Evolutionary conservation across 75 land plant species (phyloP).

Genomic region (Sequoia sempervirens): DNA sequence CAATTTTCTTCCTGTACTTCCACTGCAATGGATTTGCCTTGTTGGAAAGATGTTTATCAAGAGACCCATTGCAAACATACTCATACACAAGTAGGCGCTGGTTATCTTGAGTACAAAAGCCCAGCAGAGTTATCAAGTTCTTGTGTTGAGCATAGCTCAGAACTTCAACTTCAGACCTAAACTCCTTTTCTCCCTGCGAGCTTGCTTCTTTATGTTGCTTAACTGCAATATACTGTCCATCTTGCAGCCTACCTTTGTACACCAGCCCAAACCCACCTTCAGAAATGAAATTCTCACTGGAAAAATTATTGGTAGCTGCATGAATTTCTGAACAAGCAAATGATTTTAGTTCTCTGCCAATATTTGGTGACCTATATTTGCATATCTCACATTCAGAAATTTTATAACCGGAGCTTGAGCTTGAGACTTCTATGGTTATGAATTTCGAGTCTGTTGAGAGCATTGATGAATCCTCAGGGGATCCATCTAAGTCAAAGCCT

Average conservation of each 20-base stretch:
- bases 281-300: constrained; percentile 41
- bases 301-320: constrained; percentile 46
- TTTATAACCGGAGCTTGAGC: neutral
- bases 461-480: neutral
- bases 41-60: constrained; percentile 49
- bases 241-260: constrained; percentile 34
- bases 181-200: constrained; percentile 45
- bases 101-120: constrained; percentile 43
- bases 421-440: neutral
- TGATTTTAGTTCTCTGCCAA: constrained; percentile 10
- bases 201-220: constrained; percentile 63
- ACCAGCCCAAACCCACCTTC: constrained; percentile 69
- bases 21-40: constrained; percentile 23
- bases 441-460: neutral
- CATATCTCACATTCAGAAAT: constrained; percentile 7
- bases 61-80: constrained; percentile 61
- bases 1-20: constrained; percentile 44
- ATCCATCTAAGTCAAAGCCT: neutral
- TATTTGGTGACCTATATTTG: constrained; percentile 13
- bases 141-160: constrained; percentile 64
- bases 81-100: constrained; percentile 64
- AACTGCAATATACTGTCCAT: constrained; percentile 56
- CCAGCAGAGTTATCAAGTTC: constrained; percentile 57
- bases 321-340: constrained; percentile 36
- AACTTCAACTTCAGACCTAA: constrained; percentile 50